These are phyloP conservation scores for Elsinoe perseae DNA, from an alignment of 2,329 filamentous ascomycete species.

Conservation along the genomic window DNA sequence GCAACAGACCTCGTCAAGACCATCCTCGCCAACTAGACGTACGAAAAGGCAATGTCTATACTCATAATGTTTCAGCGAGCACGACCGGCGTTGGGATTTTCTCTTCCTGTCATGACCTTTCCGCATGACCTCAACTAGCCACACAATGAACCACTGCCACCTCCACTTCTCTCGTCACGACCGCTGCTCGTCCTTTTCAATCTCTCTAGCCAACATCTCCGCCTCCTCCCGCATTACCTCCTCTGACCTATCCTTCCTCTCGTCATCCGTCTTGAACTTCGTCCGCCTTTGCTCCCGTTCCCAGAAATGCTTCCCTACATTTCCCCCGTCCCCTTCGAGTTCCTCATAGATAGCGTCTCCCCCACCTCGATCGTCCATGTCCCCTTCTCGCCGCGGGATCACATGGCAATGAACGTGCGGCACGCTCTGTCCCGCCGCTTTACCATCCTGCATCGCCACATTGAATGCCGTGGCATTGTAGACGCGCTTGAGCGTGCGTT, in stretches of 20 bases:
- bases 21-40: conserved; percentile 32
- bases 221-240: conserved; percentile 79
- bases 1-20: conserved; percentile 33
- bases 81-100: conserved; percentile 10
- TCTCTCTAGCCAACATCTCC: conserved; percentile 52
- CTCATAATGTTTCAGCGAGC: conserved; percentile 13
- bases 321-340: conserved; percentile 77
- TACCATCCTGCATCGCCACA: conserved; percentile 88
- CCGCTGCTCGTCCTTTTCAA: conserved; percentile 37
- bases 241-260: conserved; percentile 55
- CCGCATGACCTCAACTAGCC: conserved; percentile 9
- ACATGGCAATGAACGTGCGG: conserved; percentile 90
- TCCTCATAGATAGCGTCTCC: conserved; percentile 72
- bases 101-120: conserved; percentile 9
- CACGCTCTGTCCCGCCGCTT: conserved; percentile 86
- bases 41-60: conserved; percentile 14
- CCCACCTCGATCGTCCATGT: conserved; percentile 50
- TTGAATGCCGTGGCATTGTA: conserved; percentile 70
- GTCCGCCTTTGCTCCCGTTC: conserved; percentile 37
- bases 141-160: conserved; percentile 1
- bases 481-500: conserved; percentile 61
- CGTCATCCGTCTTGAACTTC: conserved; percentile 41
- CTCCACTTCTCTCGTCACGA: not conserved
- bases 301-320: conserved; percentile 65
- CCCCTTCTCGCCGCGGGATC: conserved; percentile 61